A percentile compares a stretch with the other conserved stretches of the same genome.
Evolutionary conservation across 2,329 filamentous ascomycete genomes (phyloP).

Genomic region (Exophiala oligosperma): DNA sequence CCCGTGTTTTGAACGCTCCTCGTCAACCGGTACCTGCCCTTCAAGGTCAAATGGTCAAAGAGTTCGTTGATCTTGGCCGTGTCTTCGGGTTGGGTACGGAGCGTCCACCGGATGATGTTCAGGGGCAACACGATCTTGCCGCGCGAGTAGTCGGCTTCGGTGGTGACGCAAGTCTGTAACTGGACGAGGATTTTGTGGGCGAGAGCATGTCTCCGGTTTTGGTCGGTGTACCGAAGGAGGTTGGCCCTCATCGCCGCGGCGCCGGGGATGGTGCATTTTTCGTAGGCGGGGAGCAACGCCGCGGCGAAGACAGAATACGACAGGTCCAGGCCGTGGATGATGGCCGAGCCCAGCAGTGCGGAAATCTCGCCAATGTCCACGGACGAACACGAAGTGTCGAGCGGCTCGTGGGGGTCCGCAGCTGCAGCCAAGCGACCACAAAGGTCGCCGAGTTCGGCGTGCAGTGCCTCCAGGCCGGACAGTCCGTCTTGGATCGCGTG

Average conservation of each 20-base stretch:
- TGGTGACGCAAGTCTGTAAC: neutral
- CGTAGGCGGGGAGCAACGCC: neutral
- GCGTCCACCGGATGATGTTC: conserved; percentile 9
- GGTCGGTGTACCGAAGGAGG: neutral
- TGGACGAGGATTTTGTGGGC: neutral
- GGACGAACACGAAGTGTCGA: neutral
- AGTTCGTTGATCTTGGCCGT: neutral
- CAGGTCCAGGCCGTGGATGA: conserved; percentile 7
- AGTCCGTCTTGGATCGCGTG: neutral
- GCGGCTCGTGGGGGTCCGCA: no score
- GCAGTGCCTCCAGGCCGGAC: neutral
- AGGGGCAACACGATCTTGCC: conserved; percentile 4
- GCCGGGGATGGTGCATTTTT: neutral
- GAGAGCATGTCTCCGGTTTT: neutral
- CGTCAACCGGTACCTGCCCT: conserved; percentile 2
- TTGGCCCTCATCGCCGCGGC: neutral
- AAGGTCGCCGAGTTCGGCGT: neutral
- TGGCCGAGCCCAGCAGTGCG: neutral
- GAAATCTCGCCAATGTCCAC: neutral
- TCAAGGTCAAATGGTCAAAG: conserved; percentile 2
- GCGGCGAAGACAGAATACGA: neutral
- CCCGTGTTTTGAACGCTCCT: conserved; percentile 7
- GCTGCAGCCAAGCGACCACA: no score
- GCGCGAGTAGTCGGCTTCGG: neutral
- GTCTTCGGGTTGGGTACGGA: conserved; percentile 1